phyloP scores from a whole-genome alignment of 371 early-diverging fungal species.

The Mortierella sp. region DNA sequence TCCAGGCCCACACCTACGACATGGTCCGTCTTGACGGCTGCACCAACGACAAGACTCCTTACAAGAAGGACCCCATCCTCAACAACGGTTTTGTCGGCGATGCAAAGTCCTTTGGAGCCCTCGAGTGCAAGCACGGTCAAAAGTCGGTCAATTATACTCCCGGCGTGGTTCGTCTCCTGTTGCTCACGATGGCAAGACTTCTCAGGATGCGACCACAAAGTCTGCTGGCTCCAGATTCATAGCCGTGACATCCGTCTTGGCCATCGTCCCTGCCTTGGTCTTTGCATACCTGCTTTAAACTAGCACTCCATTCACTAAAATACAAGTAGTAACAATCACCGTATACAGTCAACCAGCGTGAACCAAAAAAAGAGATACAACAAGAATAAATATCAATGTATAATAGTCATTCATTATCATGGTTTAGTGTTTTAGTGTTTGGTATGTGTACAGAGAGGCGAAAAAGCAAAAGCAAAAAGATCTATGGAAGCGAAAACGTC shows the following conservation, averaged over 20 bases:
- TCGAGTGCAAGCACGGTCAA: slow-evolving; percentile 66
- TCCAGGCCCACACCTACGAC: slow-evolving; percentile 65
- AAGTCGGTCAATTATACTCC: slow-evolving; percentile 20
- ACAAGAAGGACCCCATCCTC: slow-evolving; percentile 58
- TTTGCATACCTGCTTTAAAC: slow-evolving; percentile 29
- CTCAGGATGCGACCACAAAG: slow-evolving; percentile 8
- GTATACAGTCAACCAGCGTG: not conserved
- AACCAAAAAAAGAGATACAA: not conserved
- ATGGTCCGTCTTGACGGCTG: slow-evolving; percentile 74
- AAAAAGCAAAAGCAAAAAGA: slow-evolving; percentile 1
- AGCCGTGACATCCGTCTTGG: slow-evolving; percentile 15
- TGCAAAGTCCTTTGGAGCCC: slow-evolving; percentile 62
- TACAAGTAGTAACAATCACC: not conserved
- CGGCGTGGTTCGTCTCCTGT: not conserved
- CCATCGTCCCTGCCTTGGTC: slow-evolving; percentile 33
- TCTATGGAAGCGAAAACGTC: not conserved
- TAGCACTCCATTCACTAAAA: too few relatives aligned
- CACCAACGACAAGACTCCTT: slow-evolving; percentile 65
- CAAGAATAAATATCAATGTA: not conserved
- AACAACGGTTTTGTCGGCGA: slow-evolving; percentile 59
- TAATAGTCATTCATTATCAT: not conserved
- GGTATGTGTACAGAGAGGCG: not conserved
- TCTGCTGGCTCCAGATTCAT: slow-evolving; percentile 19
- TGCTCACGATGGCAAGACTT: slow-evolving; percentile 13
- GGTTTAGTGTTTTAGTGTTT: not conserved